A percentile compares a stretch with the other conserved stretches of the same genome.
Evolutionary conservation across 2,329 filamentous ascomycete species (phyloP).

Genomic region (Blastomyces percursus): DNA sequence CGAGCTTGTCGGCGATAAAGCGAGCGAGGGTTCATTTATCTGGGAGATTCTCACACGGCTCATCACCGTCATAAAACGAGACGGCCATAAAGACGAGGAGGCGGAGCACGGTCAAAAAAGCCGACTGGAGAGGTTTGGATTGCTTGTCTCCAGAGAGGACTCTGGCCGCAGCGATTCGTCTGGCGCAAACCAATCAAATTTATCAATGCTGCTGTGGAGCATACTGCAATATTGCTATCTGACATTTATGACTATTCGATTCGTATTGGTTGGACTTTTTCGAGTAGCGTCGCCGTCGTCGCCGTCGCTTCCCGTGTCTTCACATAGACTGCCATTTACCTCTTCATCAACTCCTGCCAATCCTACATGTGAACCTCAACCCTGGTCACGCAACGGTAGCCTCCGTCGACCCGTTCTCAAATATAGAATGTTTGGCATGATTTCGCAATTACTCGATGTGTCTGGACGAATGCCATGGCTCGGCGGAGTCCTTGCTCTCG

Average conservation of each 20-base stretch:
- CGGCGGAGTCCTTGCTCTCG: constrained; percentile 59
- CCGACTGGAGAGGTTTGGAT: constrained; percentile 47
- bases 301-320: constrained; percentile 37
- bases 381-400: constrained; percentile 21
- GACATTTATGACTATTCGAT: constrained; percentile 52
- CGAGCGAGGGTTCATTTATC: constrained; percentile 78
- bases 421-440: constrained; percentile 67
- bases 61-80: constrained; percentile 37
- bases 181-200: constrained; percentile 23
- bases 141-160: constrained; percentile 36
- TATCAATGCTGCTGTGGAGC: constrained; percentile 39
- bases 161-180: constrained; percentile 18
- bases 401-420: constrained; percentile 54
- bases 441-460: constrained; percentile 62
- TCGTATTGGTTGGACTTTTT: constrained; percentile 53
- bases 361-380: constrained; percentile 22
- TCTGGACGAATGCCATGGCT: constrained; percentile 85
- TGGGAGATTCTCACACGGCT: constrained; percentile 74
- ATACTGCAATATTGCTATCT: constrained; percentile 43
- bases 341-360: constrained; percentile 20
- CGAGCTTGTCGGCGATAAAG: constrained; percentile 65
- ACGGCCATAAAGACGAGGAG: constrained; percentile 20
- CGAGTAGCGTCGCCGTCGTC: constrained; percentile 59
- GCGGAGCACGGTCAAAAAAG: constrained; percentile 25
- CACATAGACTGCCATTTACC: constrained; percentile 16